phyloP scores from a whole-genome alignment of 2,329 filamentous ascomycete genomes.

The Bisporella sp. region DNA sequence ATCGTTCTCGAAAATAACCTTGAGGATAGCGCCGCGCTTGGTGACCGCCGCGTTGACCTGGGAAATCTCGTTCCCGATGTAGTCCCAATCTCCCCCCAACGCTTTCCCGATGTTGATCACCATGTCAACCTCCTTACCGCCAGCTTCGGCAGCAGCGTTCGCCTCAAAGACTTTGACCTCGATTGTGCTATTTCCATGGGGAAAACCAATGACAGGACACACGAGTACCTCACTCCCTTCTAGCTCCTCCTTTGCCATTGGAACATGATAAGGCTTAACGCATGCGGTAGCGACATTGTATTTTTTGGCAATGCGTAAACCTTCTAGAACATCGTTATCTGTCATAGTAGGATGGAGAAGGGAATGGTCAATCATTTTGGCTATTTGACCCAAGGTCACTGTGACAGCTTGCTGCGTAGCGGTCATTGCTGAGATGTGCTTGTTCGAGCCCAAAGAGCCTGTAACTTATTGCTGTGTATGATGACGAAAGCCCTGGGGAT shows the following conservation, averaged over 20 bases:
- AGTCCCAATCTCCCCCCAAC: conserved; percentile 48
- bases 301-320: conserved; percentile 39
- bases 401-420: conserved; percentile 21
- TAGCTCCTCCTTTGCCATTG: conserved; percentile 40
- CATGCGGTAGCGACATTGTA: conserved; percentile 49
- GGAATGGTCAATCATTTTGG: conserved; percentile 53
- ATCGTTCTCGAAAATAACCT: conserved; percentile 58
- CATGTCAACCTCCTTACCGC: conserved; percentile 52
- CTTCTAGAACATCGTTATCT: conserved; percentile 42
- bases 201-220: conserved; percentile 55
- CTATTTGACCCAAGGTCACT: conserved; percentile 39
- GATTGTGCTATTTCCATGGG: conserved; percentile 49
- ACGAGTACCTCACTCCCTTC: conserved; percentile 41
- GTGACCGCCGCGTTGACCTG: conserved; percentile 41
- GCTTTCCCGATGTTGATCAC: conserved; percentile 55
- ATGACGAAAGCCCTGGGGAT: too few species aligned
- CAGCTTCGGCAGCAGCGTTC: conserved; percentile 36
- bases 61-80: conserved; percentile 45
- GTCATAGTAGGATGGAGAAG: conserved; percentile 56
- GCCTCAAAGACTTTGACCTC: conserved; percentile 49
- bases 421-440: too few species aligned
- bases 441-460: too few species aligned
- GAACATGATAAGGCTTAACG: conserved; percentile 49
- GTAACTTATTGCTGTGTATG: too few species aligned
- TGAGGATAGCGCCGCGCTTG: conserved; percentile 39